These are phyloP conservation scores for Pseudopyrenochaeta lycopersici DNA, from an alignment of 2,329 filamentous ascomycete genomes.

Conservation along the genomic window DNA sequence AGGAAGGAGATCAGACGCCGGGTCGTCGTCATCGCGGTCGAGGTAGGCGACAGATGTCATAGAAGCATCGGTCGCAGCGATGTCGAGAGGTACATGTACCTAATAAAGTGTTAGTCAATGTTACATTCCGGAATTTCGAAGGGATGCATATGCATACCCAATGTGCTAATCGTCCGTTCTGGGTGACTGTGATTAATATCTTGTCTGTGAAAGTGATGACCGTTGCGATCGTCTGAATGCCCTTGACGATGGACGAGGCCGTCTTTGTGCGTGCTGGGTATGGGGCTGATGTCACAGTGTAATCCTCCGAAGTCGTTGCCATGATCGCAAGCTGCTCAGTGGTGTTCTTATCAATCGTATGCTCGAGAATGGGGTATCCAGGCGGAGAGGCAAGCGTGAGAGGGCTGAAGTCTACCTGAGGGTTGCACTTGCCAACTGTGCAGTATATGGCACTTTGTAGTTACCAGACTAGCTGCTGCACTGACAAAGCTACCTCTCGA, in stretches of 20 bases:
- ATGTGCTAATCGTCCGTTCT: slow-evolving; percentile 85
- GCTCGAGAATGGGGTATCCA: no score
- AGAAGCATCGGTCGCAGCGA: slow-evolving; percentile 71
- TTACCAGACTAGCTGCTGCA: not conserved
- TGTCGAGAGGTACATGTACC: slow-evolving; percentile 82
- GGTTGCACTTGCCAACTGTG: no score
- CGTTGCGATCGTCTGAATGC: slow-evolving; percentile 75
- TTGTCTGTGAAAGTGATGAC: slow-evolving; percentile 84
- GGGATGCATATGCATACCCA: slow-evolving; percentile 71
- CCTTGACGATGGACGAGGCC: slow-evolving; percentile 68
- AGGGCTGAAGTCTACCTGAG: not conserved
- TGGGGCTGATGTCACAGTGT: slow-evolving; percentile 50
- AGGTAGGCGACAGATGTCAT: slow-evolving; percentile 56
- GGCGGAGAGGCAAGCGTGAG: no score
- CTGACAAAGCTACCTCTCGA: not conserved
- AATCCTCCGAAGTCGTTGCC: slow-evolving; percentile 22
- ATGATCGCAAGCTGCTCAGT: slow-evolving; percentile 8
- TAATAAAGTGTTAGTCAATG: slow-evolving; percentile 44
- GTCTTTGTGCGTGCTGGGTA: slow-evolving; percentile 73
- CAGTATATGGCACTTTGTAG: no score
- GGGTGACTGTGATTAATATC: slow-evolving; percentile 87
- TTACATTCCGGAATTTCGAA: not conserved
- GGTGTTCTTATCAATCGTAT: not conserved
- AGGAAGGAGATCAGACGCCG: slow-evolving; percentile 68
- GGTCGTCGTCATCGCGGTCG: slow-evolving; percentile 56